Conservation (phyloP, 345 rosid genomes). For the Citrus unshiu region DNA sequence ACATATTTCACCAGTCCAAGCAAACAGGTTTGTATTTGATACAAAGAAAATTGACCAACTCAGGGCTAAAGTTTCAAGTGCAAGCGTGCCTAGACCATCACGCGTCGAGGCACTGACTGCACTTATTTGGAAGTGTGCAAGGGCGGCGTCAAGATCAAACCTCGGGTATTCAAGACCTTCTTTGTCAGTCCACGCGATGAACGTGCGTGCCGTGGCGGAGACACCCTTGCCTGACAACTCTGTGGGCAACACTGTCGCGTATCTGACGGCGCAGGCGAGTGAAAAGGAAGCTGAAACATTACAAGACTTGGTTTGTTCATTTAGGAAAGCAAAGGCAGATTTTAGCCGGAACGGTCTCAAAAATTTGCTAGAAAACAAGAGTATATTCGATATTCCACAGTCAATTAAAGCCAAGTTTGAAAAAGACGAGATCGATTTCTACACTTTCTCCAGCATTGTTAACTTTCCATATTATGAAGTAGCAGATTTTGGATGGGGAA, state of each 20-base stretch:
- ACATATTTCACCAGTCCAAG: background rate
- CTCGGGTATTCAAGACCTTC: background rate
- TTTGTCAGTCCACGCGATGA: background rate
- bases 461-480: slow-evolving; percentile 21
- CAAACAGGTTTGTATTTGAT: slow-evolving; percentile 19
- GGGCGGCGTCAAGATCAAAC: slow-evolving; percentile 5
- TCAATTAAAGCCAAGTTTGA: slow-evolving; percentile 10
- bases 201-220: background rate
- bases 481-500: slow-evolving; percentile 38
- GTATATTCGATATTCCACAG: background rate
- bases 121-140: slow-evolving; percentile 24
- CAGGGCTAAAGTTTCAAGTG: slow-evolving; percentile 15
- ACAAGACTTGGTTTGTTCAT: slow-evolving; percentile 12
- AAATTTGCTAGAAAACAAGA: slow-evolving; percentile 2
- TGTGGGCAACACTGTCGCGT: slow-evolving; percentile 4
- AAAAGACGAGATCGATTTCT: slow-evolving; percentile 22
- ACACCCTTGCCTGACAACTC: background rate
- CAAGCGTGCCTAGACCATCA: slow-evolving; percentile 17
- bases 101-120: slow-evolving; percentile 31
- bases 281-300: slow-evolving; percentile 21
- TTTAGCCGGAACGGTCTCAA: slow-evolving; percentile 5
- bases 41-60: slow-evolving; percentile 21
- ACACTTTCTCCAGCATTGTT: slow-evolving; percentile 6
- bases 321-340: slow-evolving; percentile 23
- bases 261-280: slow-evolving; percentile 23